phyloP scores from a whole-genome alignment of 176 grass and related monocot species.

The Areca catechu region DNA sequence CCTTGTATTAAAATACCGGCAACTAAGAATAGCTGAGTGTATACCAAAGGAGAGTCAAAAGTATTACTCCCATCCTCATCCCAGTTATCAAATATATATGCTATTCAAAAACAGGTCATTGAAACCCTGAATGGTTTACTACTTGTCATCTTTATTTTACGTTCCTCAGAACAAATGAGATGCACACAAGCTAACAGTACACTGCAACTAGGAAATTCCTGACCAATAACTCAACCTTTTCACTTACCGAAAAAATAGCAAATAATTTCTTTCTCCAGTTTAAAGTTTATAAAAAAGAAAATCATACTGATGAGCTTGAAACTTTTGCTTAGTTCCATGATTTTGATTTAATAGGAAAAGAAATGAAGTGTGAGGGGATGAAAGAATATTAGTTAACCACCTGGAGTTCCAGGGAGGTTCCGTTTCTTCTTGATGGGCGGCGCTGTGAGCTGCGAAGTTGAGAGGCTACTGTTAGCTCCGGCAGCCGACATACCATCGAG shows the following conservation, averaged over 20 bases:
- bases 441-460: neutral
- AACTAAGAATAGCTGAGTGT: too few species aligned
- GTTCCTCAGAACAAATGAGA: conserved; percentile 19
- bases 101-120: conserved; percentile 1
- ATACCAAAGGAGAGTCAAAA: too few species aligned
- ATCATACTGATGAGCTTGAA: too few species aligned
- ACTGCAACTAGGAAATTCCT: conserved; percentile 24
- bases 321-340: too few species aligned
- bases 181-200: conserved; percentile 26
- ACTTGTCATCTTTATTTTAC: conserved; percentile 13
- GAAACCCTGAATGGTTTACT: conserved; percentile 15
- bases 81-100: neutral
- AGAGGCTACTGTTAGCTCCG: neutral
- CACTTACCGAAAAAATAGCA: neutral
- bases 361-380: neutral
- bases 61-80: too few species aligned
- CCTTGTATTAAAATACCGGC: too few species aligned
- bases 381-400: neutral
- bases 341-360: neutral
- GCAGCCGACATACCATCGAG: neutral
- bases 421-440: neutral
- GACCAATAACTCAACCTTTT: conserved; percentile 31
- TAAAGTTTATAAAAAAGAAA: too few species aligned
- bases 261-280: too few species aligned
- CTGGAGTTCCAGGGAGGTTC: neutral